Conservation (phyloP, 495 filamentous ascomycete species). For the Cryomyces minteri region DNA sequence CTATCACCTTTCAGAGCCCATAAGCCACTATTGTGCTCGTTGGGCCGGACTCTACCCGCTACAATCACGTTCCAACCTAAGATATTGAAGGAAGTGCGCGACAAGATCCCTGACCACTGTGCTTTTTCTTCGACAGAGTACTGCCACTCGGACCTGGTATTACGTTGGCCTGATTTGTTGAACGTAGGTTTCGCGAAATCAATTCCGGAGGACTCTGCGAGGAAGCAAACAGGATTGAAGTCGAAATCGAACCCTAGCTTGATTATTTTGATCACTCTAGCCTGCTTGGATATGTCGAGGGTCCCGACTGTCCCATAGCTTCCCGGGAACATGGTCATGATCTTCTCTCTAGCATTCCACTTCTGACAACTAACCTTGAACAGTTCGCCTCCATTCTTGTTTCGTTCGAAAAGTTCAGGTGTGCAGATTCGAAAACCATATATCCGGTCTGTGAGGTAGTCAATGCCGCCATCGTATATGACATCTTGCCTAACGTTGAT, state of each 20-base stretch:
- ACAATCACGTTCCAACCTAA: neutral
- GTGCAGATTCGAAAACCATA: neutral
- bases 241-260: neutral
- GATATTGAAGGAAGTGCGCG: neutral
- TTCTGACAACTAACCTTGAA: neutral
- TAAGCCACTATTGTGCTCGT: neutral
- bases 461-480: neutral
- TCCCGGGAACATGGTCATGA: neutral
- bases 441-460: neutral
- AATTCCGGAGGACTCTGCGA: neutral
- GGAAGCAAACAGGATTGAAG: neutral
- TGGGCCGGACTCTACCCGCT: neutral
- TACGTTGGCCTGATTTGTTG: neutral
- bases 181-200: neutral
- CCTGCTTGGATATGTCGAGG: neutral
- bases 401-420: neutral
- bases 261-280: neutral
- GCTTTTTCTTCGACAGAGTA: neutral
- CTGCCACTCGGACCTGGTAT: no score
- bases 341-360: neutral
- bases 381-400: neutral
- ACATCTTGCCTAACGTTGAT: neutral
- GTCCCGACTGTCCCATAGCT: neutral
- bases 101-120: neutral
- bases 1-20: neutral